These are phyloP conservation scores for Hypoxylon fuscum DNA, from an alignment of 495 filamentous ascomycete species.

Conservation along the genomic window DNA sequence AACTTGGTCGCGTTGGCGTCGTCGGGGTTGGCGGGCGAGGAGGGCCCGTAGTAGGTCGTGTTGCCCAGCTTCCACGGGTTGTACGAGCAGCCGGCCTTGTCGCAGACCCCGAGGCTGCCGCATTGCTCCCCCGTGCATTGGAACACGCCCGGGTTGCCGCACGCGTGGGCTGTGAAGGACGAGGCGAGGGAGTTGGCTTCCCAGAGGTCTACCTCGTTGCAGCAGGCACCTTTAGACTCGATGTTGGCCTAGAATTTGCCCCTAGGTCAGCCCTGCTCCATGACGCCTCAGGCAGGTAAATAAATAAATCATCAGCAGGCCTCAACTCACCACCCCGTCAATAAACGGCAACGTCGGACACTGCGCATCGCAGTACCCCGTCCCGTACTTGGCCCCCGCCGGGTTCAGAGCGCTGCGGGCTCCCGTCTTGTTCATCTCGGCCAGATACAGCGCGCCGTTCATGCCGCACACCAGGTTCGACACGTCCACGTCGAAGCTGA, in stretches of 20 bases:
- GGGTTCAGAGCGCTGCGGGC: slow-evolving; percentile 66
- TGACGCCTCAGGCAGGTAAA: background rate
- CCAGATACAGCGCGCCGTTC: slow-evolving; percentile 77
- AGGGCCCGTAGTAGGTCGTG: slow-evolving; percentile 66
- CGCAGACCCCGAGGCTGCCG: slow-evolving; percentile 51
- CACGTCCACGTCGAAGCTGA: slow-evolving; percentile 75
- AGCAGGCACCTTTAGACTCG: slow-evolving; percentile 70
- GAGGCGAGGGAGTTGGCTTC: slow-evolving; percentile 72
- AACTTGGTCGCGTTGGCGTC: slow-evolving; percentile 20
- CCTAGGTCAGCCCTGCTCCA: slow-evolving; percentile 4
- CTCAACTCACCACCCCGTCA: slow-evolving; percentile 61
- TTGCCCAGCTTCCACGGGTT: slow-evolving; percentile 47
- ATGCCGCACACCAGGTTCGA: slow-evolving; percentile 72
- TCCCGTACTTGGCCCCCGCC: slow-evolving; percentile 76
- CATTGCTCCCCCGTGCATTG: slow-evolving; percentile 63
- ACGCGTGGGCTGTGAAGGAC: slow-evolving; percentile 70
- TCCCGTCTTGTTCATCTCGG: slow-evolving; percentile 71
- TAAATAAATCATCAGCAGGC: background rate
- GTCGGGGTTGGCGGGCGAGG: background rate
- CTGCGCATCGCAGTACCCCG: slow-evolving; percentile 80
- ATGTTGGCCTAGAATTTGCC: slow-evolving; percentile 58
- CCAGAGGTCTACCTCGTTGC: slow-evolving; percentile 78
- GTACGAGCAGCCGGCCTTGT: slow-evolving; percentile 47
- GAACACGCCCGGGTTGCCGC: slow-evolving; percentile 61
- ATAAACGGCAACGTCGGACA: slow-evolving; percentile 74